Percentiles rank a stretch among this genome's conserved stretches.
phyloP scores from a whole-genome alignment of 1,139 yeast species.

The Sugiyamaella paludigena region DNA sequence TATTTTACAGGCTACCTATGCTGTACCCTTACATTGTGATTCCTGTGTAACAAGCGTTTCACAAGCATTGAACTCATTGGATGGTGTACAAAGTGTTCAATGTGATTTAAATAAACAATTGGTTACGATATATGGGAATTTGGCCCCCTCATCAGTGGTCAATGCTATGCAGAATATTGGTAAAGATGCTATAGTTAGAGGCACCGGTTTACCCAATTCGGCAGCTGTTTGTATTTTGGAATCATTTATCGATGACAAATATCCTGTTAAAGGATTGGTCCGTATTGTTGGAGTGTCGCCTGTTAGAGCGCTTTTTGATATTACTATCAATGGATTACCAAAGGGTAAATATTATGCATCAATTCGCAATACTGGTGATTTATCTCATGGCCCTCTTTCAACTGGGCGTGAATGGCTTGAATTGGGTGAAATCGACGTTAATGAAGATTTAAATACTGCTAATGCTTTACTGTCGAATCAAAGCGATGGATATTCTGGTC shows the following conservation, averaged over 20 bases:
- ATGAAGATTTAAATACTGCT: constrained; percentile 41
- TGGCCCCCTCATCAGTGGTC: constrained; percentile 69
- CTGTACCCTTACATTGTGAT: constrained; percentile 75
- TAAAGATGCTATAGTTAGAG: constrained; percentile 85
- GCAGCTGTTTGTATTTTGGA: constrained; percentile 93
- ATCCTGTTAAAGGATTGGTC: constrained; percentile 83
- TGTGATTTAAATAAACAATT: constrained; percentile 53
- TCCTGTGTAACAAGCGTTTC: constrained; percentile 63
- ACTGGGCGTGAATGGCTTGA: constrained; percentile 58
- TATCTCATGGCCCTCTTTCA: constrained; percentile 67
- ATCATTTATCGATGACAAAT: constrained; percentile 51
- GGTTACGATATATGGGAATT: constrained; percentile 61
- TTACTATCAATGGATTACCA: constrained; percentile 68
- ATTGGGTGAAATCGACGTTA: constrained; percentile 42
- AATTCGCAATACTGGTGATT: constrained; percentile 68
- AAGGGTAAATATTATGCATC: constrained; percentile 68
- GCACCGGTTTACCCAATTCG: constrained; percentile 81
- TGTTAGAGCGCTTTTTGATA: constrained; percentile 58
- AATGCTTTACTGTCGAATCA: constrained; percentile 32
- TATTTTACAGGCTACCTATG: constrained; percentile 47
- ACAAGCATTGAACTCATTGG: constrained; percentile 46
- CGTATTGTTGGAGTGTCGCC: constrained; percentile 70
- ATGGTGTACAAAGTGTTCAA: constrained; percentile 47
- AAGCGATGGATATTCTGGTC: constrained; percentile 47
- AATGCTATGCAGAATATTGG: constrained; percentile 68